A percentile compares a stretch with the other conserved stretches of the same genome.
These are phyloP conservation scores for Mercurialis annua DNA, from an alignment of 345 rosid species.

Conservation along the genomic window DNA sequence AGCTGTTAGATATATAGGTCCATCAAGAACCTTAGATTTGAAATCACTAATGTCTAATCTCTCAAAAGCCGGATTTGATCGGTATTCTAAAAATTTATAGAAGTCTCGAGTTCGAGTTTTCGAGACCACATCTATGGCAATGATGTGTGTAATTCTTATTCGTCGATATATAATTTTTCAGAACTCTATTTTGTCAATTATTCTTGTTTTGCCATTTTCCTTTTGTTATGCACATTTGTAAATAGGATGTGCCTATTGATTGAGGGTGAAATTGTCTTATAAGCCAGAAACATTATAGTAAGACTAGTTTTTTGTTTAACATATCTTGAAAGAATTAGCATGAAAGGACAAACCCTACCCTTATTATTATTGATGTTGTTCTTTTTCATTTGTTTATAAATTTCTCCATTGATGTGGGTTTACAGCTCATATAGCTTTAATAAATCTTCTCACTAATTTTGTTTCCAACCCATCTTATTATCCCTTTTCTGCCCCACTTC, in stretches of 20 bases:
- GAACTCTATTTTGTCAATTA: no score
- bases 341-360: slow-evolving; percentile 8
- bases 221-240: neutral
- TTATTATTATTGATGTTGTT: neutral
- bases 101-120: no score
- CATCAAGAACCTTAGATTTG: slow-evolving; percentile 5
- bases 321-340: neutral
- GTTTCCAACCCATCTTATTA: slow-evolving; percentile 3
- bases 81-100: no score
- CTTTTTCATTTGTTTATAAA: neutral
- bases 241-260: neutral
- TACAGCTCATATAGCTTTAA: slow-evolving; percentile 31
- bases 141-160: no score
- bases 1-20: slow-evolving; percentile 15
- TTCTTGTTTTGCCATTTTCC: no score
- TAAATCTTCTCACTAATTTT: slow-evolving; percentile 16
- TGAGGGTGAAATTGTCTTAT: neutral
- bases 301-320: neutral
- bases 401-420: neutral
- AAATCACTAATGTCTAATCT: neutral
- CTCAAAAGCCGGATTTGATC: neutral
- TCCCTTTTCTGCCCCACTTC: slow-evolving; percentile 13
- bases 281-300: neutral
- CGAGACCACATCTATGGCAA: no score
- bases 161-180: no score